A percentile compares a stretch with the other conserved stretches of the same genome.
These are phyloP conservation scores for Capillidium heterosporum DNA, from an alignment of 371 early-diverging fungal genomes.

Conservation along the genomic window DNA sequence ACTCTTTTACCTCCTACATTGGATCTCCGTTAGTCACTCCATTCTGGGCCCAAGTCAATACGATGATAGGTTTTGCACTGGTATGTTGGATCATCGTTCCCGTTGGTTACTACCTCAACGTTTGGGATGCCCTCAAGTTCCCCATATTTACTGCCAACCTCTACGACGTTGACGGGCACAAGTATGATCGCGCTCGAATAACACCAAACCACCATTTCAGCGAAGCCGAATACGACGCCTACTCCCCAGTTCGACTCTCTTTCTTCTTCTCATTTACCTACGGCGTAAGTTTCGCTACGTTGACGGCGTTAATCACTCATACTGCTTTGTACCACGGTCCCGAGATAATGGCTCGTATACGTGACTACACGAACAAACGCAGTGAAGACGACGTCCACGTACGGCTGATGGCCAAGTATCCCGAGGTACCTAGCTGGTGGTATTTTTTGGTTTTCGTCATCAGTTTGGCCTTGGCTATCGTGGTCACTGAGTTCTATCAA, in stretches of 20 bases:
- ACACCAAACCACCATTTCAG: not conserved
- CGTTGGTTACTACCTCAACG: conserved; percentile 42
- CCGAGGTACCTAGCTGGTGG: conserved; percentile 60
- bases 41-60: conserved; percentile 48
- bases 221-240: not conserved
- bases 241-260: conserved; percentile 31
- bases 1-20: conserved; percentile 36
- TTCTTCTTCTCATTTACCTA: conserved; percentile 37
- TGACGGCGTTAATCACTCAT: conserved; percentile 30
- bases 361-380: conserved; percentile 13
- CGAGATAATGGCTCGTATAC: conserved; percentile 19
- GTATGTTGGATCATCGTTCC: conserved; percentile 59
- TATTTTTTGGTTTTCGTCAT: conserved; percentile 33
- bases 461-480: conserved; percentile 38
- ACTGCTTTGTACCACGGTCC: conserved; percentile 27
- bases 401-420: conserved; percentile 25
- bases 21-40: conserved; percentile 54
- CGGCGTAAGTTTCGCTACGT: conserved; percentile 25
- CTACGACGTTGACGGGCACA: conserved; percentile 23
- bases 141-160: conserved; percentile 10
- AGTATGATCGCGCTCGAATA: conserved; percentile 11
- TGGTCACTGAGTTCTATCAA: conserved; percentile 32
- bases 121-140: conserved; percentile 13
- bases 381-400: conserved; percentile 24
- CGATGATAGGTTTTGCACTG: conserved; percentile 41